Conservation (phyloP, 768 basidiomycete genomes). For the Tephrocybe rancida region DNA sequence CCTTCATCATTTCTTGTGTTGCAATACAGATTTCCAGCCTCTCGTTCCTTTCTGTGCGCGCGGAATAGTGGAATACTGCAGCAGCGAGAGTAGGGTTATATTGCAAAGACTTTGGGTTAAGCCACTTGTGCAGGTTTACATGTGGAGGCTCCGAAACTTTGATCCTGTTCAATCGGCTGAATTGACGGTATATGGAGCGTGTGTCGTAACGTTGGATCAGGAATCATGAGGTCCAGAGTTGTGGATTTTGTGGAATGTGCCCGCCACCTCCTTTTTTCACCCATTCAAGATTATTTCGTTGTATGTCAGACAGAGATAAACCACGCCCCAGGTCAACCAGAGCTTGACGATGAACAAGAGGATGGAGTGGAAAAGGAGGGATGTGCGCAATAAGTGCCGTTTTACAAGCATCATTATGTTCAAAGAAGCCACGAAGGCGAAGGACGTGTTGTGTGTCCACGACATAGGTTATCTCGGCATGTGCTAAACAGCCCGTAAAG, state of each 20-base stretch:
- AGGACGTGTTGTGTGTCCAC: slow-evolving; percentile 14
- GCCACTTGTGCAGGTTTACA: slow-evolving; percentile 10
- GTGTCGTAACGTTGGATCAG: too few relatives aligned
- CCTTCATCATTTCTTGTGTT: slow-evolving; percentile 25
- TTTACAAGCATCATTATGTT: slow-evolving; percentile 29
- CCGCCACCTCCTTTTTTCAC: too few relatives aligned
- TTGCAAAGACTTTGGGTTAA: slow-evolving; percentile 14
- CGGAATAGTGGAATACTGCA: slow-evolving; percentile 28
- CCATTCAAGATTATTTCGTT: too few relatives aligned
- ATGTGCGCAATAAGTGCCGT: slow-evolving; percentile 13
- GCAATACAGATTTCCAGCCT: slow-evolving; percentile 31
- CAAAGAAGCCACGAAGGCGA: slow-evolving; percentile 24
- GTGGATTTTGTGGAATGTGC: too few relatives aligned
- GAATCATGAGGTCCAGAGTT: too few relatives aligned
- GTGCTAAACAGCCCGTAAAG: slow-evolving; percentile 36
- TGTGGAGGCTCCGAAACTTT: too few relatives aligned
- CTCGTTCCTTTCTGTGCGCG: slow-evolving; percentile 9
- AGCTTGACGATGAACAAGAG: slow-evolving; percentile 22
- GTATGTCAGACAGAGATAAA: slow-evolving; percentile 6
- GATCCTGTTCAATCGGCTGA: too few relatives aligned
- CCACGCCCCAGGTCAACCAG: slow-evolving; percentile 17
- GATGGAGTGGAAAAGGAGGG: slow-evolving; percentile 33
- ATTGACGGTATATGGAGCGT: too few relatives aligned
- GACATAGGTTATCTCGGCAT: slow-evolving; percentile 31
- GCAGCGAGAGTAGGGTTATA: not conserved